Conservation (phyloP, 495 filamentous ascomycete species). For the Lichenothelia convexa region DNA sequence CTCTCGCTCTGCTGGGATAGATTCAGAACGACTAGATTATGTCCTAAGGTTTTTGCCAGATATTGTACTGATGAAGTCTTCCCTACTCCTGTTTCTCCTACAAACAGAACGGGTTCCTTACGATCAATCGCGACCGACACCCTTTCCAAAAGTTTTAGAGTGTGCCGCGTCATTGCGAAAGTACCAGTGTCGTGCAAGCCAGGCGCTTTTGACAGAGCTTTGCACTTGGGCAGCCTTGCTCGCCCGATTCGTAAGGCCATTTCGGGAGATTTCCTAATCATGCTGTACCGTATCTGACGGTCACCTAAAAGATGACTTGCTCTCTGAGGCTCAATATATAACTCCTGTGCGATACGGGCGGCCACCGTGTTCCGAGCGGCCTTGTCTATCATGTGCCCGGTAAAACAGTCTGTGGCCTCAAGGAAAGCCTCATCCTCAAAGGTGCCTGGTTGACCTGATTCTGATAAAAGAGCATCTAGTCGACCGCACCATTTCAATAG, state of each 20-base stretch:
- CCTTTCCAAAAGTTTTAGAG: slow-evolving; percentile 58
- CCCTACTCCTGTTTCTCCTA: slow-evolving; percentile 95
- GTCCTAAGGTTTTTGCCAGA: slow-evolving; percentile 60
- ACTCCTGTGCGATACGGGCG: slow-evolving; percentile 54
- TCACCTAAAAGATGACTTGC: slow-evolving; percentile 24
- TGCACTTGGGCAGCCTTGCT: slow-evolving; percentile 14
- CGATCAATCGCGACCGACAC: slow-evolving; percentile 65
- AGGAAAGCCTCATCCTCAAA: slow-evolving; percentile 77
- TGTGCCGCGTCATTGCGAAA: slow-evolving; percentile 60
- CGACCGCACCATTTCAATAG: slow-evolving; percentile 79
- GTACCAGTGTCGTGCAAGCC: too few species aligned
- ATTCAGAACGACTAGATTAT: slow-evolving; percentile 77
- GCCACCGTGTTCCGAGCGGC: slow-evolving; percentile 42
- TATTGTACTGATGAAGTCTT: slow-evolving; percentile 95
- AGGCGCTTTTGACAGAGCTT: too few species aligned
- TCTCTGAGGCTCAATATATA: slow-evolving; percentile 67
- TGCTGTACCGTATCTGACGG: slow-evolving; percentile 1
- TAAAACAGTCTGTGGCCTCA: slow-evolving; percentile 79
- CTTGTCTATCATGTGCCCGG: slow-evolving; percentile 52
- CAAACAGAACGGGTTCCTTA: slow-evolving; percentile 74
- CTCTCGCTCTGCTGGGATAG: slow-evolving; percentile 95
- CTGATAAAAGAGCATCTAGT: slow-evolving; percentile 37
- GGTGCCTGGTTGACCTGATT: slow-evolving; percentile 45
- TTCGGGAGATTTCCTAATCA: neutral
- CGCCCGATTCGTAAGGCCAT: slow-evolving; percentile 25